Percentiles rank a stretch among this genome's conserved stretches.
phyloP scores from a whole-genome alignment of 306 rosid genomes.

The Alnus rubra region DNA sequence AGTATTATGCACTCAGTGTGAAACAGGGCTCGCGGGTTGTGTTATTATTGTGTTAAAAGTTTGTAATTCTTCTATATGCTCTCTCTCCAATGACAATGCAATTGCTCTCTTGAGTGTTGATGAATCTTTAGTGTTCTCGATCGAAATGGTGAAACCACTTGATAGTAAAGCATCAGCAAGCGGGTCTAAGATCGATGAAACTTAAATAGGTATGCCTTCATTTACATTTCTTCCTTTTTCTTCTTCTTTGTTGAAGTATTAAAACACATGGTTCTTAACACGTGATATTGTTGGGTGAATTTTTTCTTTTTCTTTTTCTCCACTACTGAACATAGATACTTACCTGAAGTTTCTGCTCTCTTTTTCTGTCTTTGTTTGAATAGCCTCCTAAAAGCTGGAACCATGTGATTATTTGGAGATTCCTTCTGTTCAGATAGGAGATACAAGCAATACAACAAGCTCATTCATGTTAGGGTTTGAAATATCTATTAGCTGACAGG shows the following conservation, averaged over 20 bases:
- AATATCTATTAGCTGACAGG: constrained; percentile 33
- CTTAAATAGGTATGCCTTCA: constrained; percentile 57
- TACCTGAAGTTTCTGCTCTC: not conserved
- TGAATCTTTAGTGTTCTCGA: constrained; percentile 70
- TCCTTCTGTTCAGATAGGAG: constrained; percentile 40
- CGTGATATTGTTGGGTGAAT: not conserved
- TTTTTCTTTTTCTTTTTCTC: not conserved
- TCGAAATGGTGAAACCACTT: constrained; percentile 67
- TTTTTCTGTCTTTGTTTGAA: constrained; percentile 17
- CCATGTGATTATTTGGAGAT: constrained; percentile 41
- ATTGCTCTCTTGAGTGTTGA: constrained; percentile 80
- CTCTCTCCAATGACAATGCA: constrained; percentile 73
- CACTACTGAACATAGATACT: not conserved
- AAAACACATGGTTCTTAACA: not conserved
- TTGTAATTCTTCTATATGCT: too few relatives aligned
- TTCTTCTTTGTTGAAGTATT: not conserved
- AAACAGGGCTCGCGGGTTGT: too few relatives aligned
- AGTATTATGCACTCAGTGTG: too few relatives aligned
- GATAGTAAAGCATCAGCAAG: constrained; percentile 49
- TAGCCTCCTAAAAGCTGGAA: constrained; percentile 69
- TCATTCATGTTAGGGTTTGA: constrained; percentile 31
- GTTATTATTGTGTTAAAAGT: too few relatives aligned
- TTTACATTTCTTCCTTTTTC: not conserved
- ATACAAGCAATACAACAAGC: constrained; percentile 22
- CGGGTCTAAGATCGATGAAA: constrained; percentile 36